Evolutionary conservation across 345 rosid genomes (phyloP).

Genomic region (Excoecaria agallocha): DNA sequence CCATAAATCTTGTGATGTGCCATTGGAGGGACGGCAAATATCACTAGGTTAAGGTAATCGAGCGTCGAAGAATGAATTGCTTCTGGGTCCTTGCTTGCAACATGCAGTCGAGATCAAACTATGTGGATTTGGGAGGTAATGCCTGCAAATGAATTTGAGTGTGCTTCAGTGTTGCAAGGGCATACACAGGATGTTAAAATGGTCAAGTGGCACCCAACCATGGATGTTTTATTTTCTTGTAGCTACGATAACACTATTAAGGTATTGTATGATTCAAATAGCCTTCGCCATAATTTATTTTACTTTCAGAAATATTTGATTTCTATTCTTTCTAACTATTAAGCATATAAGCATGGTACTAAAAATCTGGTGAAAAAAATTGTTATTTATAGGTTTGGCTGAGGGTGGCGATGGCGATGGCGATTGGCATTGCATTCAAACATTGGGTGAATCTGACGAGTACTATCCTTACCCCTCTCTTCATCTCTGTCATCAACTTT

Average conservation of each 20-base stretch:
- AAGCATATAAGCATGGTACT: slow-evolving; percentile 3
- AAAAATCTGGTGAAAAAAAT: not conserved
- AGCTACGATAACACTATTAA: slow-evolving; percentile 88
- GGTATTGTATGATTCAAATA: slow-evolving; percentile 40
- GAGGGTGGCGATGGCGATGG: slow-evolving; percentile 73
- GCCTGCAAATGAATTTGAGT: slow-evolving; percentile 81
- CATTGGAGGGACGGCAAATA: too few species aligned
- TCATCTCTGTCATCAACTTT: not conserved
- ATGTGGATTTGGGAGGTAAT: slow-evolving; percentile 96
- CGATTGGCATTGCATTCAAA: slow-evolving; percentile 74
- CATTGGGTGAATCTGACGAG: slow-evolving; percentile 73
- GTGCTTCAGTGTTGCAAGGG: slow-evolving; percentile 81
- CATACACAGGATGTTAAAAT: slow-evolving; percentile 94
- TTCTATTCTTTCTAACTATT: slow-evolving; percentile 6
- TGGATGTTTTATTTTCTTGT: slow-evolving; percentile 86
- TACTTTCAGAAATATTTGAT: not conserved
- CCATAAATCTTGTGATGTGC: too few species aligned
- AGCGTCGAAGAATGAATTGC: too few species aligned
- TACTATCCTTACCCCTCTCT: slow-evolving; percentile 25
- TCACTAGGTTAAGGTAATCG: too few species aligned
- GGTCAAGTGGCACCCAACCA: slow-evolving; percentile 93
- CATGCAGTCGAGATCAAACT: slow-evolving; percentile 87
- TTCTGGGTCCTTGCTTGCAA: slow-evolving; percentile 71
- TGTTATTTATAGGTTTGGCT: slow-evolving; percentile 67
- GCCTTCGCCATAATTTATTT: not conserved